phyloP scores from a whole-genome alignment of 106 monocot species.

The Dioscorea alata region DNA sequence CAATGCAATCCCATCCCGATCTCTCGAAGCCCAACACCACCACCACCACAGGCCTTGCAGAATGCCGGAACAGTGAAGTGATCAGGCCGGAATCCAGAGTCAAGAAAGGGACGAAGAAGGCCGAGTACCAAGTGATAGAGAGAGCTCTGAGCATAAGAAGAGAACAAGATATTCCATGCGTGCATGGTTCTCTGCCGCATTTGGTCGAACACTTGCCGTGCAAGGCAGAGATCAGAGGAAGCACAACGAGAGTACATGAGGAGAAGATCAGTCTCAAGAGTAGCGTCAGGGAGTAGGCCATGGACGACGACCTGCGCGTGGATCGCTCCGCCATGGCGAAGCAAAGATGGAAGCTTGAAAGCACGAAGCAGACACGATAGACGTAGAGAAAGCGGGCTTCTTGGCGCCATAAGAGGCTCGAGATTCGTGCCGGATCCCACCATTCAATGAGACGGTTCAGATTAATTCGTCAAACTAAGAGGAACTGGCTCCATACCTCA shows the following conservation, averaged over 20 bases:
- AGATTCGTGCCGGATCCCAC: too few species aligned
- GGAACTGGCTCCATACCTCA: too few species aligned
- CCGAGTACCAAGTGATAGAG: constrained; percentile 11
- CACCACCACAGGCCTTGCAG: constrained; percentile 35
- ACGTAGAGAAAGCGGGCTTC: too few species aligned
- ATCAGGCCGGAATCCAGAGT: constrained; percentile 29
- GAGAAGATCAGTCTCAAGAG: constrained; percentile 62
- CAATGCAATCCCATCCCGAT: constrained; percentile 37
- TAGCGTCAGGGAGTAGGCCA: constrained; percentile 33
- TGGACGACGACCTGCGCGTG: constrained; percentile 35
- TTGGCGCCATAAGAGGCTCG: too few species aligned
- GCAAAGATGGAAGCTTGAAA: too few species aligned
- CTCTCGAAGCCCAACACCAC: neutral
- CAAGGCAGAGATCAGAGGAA: constrained; percentile 1
- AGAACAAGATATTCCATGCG: constrained; percentile 67
- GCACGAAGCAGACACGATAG: too few species aligned
- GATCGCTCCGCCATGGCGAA: constrained; percentile 31
- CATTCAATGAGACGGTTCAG: too few species aligned
- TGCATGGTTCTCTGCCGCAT: constrained; percentile 43
- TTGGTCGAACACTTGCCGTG: constrained; percentile 44
- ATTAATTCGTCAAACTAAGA: too few species aligned
- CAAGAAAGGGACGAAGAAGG: constrained; percentile 18
- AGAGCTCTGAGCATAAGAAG: constrained; percentile 24
- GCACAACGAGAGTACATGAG: constrained; percentile 44
- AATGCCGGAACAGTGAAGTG: constrained; percentile 60